These are phyloP conservation scores for Andrographis paniculata DNA, from an alignment of 305 asterid species.

Conservation along the genomic window DNA sequence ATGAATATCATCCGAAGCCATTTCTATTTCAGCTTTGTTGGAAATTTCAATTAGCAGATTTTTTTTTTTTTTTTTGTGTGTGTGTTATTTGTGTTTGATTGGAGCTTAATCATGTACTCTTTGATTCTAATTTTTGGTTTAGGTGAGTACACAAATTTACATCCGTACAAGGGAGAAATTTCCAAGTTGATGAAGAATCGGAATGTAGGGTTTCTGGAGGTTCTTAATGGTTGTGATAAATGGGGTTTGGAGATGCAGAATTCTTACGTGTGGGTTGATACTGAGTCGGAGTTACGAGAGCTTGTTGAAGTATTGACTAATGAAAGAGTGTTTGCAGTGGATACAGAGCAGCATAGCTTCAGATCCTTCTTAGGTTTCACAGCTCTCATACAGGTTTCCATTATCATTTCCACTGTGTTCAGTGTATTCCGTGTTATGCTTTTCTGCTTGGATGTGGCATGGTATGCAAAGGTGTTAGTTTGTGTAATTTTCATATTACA, in stretches of 20 bases:
- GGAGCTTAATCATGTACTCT: too few species aligned
- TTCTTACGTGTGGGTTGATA: constrained; percentile 62
- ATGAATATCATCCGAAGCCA: neutral
- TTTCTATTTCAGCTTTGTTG: too few species aligned
- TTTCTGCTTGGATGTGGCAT: neutral
- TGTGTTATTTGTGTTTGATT: neutral
- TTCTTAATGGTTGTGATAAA: constrained; percentile 31
- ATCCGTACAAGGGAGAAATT: constrained; percentile 70
- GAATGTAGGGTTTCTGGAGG: constrained; percentile 38
- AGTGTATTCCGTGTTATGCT: neutral
- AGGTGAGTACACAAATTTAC: constrained; percentile 48
- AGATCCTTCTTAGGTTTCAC: constrained; percentile 91
- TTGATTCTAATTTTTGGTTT: too few species aligned
- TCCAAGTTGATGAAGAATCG: constrained; percentile 43
- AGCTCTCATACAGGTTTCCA: constrained; percentile 76
- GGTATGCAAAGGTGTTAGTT: too few species aligned
- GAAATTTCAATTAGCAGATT: too few species aligned
- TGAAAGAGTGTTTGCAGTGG: constrained; percentile 71
- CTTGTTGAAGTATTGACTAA: constrained; percentile 54
- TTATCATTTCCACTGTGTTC: constrained; percentile 10
- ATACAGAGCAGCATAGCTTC: constrained; percentile 88
- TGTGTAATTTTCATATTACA: too few species aligned
- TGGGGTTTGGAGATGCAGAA: constrained; percentile 33
- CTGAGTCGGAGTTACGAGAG: constrained; percentile 43
- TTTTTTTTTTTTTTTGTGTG: neutral